These are phyloP conservation scores for Craterostigma plantagineum DNA, from an alignment of 257 asterid species.

Conservation along the genomic window DNA sequence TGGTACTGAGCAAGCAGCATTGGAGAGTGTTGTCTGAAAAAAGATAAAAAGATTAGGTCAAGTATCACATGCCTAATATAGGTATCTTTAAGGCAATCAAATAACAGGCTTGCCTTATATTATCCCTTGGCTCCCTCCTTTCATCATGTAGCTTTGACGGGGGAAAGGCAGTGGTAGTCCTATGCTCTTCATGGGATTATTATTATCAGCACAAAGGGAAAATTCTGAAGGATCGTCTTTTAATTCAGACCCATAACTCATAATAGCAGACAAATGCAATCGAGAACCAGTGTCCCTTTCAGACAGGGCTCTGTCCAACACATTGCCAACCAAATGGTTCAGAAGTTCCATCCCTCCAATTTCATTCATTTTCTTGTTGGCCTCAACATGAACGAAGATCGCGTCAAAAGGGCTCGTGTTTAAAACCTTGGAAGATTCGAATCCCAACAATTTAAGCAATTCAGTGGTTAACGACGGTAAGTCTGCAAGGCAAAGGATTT, in stretches of 20 bases:
- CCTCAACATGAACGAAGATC: slow-evolving; percentile 20
- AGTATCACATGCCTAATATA: background rate
- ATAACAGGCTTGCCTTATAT: slow-evolving; percentile 34
- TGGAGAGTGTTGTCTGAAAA: slow-evolving; percentile 43
- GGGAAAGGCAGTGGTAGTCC: slow-evolving; percentile 17
- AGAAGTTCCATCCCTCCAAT: slow-evolving; percentile 24
- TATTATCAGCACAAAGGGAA: slow-evolving; percentile 17
- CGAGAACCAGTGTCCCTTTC: slow-evolving; percentile 39
- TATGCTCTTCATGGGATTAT: slow-evolving; percentile 12
- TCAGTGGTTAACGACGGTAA: slow-evolving; percentile 18
- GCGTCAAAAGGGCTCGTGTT: slow-evolving; percentile 45
- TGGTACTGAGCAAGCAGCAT: slow-evolving; percentile 84
- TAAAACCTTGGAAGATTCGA: slow-evolving; percentile 38
- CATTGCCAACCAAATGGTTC: slow-evolving; percentile 39
- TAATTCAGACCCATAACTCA: slow-evolving; percentile 57
- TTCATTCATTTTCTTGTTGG: slow-evolving; percentile 12
- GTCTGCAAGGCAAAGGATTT: slow-evolving; percentile 6
- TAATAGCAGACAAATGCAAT: slow-evolving; percentile 43
- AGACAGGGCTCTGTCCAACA: slow-evolving; percentile 21
- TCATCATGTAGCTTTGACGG: slow-evolving; percentile 5
- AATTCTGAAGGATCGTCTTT: slow-evolving; percentile 17
- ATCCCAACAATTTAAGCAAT: slow-evolving; percentile 56
- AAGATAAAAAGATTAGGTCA: slow-evolving; percentile 7
- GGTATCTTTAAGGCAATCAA: background rate
- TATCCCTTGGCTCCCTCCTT: slow-evolving; percentile 5